A percentile compares a stretch with the other conserved stretches of the same genome.
Evolutionary conservation across 2,329 filamentous ascomycete species (phyloP).

Genomic region (Ophiostoma piceae): DNA sequence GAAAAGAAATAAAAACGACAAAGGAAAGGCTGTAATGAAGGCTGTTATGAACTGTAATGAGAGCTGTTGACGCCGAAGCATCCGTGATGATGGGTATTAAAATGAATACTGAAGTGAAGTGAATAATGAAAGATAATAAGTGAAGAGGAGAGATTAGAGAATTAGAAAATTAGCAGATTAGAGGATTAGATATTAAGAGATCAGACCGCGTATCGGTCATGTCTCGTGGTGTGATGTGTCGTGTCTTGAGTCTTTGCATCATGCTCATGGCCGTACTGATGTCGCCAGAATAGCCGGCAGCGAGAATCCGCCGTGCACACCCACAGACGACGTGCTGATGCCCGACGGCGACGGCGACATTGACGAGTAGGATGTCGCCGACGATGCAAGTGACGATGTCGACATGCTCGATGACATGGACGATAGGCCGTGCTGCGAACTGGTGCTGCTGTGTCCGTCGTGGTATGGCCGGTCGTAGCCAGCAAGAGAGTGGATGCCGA

Average conservation of each 20-base stretch:
- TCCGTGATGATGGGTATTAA: neutral
- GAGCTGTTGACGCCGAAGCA: neutral
- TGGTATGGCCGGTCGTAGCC: conserved; percentile 13
- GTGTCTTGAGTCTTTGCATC: neutral
- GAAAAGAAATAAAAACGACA: neutral
- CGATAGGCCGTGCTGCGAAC: conserved; percentile 14
- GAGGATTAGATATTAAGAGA: conserved; percentile 2
- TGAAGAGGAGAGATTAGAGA: neutral
- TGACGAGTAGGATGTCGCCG: conserved; percentile 19
- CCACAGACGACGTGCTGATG: neutral
- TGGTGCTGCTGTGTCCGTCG: conserved; percentile 12
- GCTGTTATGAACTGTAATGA: neutral
- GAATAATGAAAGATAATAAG: neutral
- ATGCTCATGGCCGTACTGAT: neutral
- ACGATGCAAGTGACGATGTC: conserved; percentile 11
- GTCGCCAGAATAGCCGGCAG: conserved; percentile 21
- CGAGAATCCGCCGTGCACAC: conserved; percentile 18
- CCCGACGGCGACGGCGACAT: conserved; percentile 16
- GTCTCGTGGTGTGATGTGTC: neutral
- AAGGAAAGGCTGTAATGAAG: neutral
- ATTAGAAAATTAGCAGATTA: conserved; percentile 6
- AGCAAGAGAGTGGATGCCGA: conserved; percentile 13
- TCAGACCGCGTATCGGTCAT: neutral
- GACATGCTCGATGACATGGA: conserved; percentile 18
- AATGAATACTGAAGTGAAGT: neutral